Percentiles rank a stretch among this genome's conserved stretches.
Evolutionary conservation across 352 stramenopile species (phyloP).

Genomic region (Phytopythium chamaehyphon): DNA sequence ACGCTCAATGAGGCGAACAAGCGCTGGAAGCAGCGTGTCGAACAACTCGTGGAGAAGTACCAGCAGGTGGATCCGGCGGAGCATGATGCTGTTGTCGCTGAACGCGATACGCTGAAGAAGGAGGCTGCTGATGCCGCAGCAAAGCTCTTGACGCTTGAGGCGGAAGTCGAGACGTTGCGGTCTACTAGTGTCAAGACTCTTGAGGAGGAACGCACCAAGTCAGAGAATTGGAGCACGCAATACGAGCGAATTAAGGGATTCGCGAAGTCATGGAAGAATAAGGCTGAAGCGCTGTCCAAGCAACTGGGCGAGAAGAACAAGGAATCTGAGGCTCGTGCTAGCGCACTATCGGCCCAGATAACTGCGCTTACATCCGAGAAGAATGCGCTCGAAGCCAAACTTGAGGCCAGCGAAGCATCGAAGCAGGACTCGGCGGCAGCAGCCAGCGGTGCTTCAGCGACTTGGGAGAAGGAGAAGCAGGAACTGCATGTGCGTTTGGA

Average conservation of each 20-base stretch:
- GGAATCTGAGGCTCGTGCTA: conserved; percentile 44
- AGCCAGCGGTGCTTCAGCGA: conserved; percentile 27
- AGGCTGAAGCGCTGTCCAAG: conserved; percentile 61
- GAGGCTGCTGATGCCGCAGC: conserved; percentile 41
- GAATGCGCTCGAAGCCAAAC: conserved; percentile 33
- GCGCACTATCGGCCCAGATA: conserved; percentile 33
- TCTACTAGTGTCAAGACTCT: conserved; percentile 40
- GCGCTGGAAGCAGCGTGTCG: conserved; percentile 75
- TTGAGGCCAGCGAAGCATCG: conserved; percentile 31
- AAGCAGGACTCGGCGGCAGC: conserved; percentile 30
- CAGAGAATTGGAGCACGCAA: conserved; percentile 67
- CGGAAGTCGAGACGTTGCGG: conserved; percentile 45
- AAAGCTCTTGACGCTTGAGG: conserved; percentile 30
- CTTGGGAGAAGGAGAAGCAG: conserved; percentile 56
- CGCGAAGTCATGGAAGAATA: conserved; percentile 81
- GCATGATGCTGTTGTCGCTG: conserved; percentile 60
- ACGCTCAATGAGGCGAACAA: conserved; percentile 61
- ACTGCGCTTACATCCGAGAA: conserved; percentile 32
- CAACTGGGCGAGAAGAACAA: conserved; percentile 68
- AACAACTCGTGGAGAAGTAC: conserved; percentile 81
- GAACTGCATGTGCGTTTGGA: conserved; percentile 55
- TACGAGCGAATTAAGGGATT: conserved; percentile 81
- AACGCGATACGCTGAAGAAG: conserved; percentile 48
- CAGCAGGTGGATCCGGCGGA: conserved; percentile 74
- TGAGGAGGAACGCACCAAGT: conserved; percentile 62